Conservation (phyloP, 345 rosid species). For the Kernera saxatilis region DNA sequence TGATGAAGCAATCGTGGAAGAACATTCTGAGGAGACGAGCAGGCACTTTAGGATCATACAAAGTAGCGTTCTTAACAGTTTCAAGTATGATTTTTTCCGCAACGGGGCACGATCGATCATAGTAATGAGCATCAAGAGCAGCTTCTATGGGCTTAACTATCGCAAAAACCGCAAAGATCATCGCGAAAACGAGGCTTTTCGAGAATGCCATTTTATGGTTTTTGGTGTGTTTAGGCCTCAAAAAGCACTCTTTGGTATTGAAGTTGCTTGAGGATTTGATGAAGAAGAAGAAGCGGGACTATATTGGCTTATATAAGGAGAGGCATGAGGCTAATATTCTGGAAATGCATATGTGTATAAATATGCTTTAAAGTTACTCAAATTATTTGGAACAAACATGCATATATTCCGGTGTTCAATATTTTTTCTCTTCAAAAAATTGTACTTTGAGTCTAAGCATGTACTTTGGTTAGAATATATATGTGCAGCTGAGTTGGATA, state of each 20-base stretch:
- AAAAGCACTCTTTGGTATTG: neutral
- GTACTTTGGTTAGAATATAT: constrained; percentile 17
- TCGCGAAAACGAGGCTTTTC: constrained; percentile 1
- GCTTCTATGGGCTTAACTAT: constrained; percentile 33
- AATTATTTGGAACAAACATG: constrained; percentile 42
- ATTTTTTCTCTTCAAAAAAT: neutral
- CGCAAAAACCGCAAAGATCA: constrained; percentile 17
- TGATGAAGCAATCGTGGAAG: constrained; percentile 87
- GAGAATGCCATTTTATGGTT: constrained; percentile 14
- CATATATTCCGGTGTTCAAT: constrained; percentile 30
- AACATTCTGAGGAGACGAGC: constrained; percentile 85
- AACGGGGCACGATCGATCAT: constrained; percentile 63
- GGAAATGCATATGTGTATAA: constrained; percentile 15
- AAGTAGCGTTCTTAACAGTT: constrained; percentile 53
- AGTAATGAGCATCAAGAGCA: constrained; percentile 44
- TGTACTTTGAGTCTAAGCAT: constrained; percentile 32
- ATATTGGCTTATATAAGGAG: constrained; percentile 28
- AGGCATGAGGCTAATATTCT: neutral
- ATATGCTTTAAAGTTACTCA: constrained; percentile 72
- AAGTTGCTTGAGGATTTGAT: constrained; percentile 15
- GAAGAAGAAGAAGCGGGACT: neutral
- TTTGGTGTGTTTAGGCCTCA: constrained; percentile 23
- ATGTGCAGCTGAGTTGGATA: neutral
- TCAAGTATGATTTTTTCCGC: constrained; percentile 60
- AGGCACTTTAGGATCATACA: constrained; percentile 68